These are phyloP conservation scores for Xerocomus nothofagi DNA, from an alignment of 1,284 basidiomycete species.

Conservation along the genomic window DNA sequence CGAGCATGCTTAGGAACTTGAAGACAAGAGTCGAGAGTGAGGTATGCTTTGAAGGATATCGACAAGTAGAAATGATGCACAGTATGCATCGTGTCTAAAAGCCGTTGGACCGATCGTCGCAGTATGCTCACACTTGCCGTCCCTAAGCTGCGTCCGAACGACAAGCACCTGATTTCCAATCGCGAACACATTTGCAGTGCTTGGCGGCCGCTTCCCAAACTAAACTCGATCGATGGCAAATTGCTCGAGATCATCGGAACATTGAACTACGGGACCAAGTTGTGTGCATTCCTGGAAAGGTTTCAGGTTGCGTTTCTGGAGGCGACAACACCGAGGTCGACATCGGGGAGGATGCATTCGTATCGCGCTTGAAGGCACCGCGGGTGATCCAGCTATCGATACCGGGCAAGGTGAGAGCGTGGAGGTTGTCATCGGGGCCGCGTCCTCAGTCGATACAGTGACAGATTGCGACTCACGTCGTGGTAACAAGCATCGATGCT, in stretches of 20 bases:
- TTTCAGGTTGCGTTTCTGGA: slow-evolving; percentile 78
- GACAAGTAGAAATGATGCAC: slow-evolving; percentile 73
- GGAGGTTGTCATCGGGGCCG: slow-evolving; percentile 85
- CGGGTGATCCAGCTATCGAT: slow-evolving; percentile 97
- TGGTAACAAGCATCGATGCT: too few species aligned
- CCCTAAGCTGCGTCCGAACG: slow-evolving; percentile 98
- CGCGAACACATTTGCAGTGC: slow-evolving; percentile 94
- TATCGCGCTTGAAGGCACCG: slow-evolving; percentile 98
- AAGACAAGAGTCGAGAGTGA: slow-evolving; percentile 85
- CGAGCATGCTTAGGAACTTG: slow-evolving; percentile 81
- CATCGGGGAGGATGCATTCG: slow-evolving; percentile 85
- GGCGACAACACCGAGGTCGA: slow-evolving; percentile 86
- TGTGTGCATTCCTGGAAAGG: slow-evolving; percentile 76
- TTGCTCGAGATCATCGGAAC: slow-evolving; percentile 98
- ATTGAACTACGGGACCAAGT: slow-evolving; percentile 87
- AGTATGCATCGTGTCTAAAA: slow-evolving; percentile 79
- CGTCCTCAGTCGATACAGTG: too few species aligned
- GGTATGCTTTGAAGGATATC: slow-evolving; percentile 93
- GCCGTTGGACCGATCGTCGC: slow-evolving; percentile 74
- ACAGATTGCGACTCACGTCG: too few species aligned
- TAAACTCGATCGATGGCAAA: slow-evolving; percentile 95
- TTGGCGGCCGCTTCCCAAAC: slow-evolving; percentile 96
- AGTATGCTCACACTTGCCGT: slow-evolving; percentile 94
- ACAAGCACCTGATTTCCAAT: slow-evolving; percentile 96
- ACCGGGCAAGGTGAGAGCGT: slow-evolving; percentile 91